These are phyloP conservation scores for Baorangia bicolor DNA, from an alignment of 768 basidiomycete genomes.

Conservation along the genomic window DNA sequence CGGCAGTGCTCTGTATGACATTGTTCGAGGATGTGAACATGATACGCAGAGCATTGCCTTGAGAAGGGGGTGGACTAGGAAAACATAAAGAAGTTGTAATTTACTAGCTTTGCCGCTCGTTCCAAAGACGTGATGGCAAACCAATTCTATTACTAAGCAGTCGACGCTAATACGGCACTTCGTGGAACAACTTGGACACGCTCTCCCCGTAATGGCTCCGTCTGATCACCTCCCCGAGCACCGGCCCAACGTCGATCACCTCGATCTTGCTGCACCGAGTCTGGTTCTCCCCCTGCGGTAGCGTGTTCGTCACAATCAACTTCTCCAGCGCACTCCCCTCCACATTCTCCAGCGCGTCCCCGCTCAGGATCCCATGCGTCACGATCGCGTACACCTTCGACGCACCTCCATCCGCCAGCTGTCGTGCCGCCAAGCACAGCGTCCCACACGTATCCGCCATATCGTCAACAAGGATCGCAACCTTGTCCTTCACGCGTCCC, in stretches of 20 bases:
- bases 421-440: slow-evolving; percentile 85
- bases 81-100: slow-evolving; percentile 9
- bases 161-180: slow-evolving; percentile 72
- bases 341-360: slow-evolving; percentile 77
- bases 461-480: slow-evolving; percentile 95
- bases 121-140: background rate
- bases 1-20: slow-evolving; percentile 27
- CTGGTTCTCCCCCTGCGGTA: slow-evolving; percentile 83
- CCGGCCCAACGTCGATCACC: slow-evolving; percentile 91
- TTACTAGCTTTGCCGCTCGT: background rate
- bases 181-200: slow-evolving; percentile 84
- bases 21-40: slow-evolving; percentile 35
- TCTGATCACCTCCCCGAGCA: slow-evolving; percentile 94
- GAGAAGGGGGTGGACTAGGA: slow-evolving; percentile 17
- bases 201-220: slow-evolving; percentile 97
- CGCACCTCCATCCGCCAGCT: slow-evolving; percentile 88
- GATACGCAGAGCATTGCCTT: slow-evolving; percentile 36
- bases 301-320: slow-evolving; percentile 97
- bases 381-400: slow-evolving; percentile 86
- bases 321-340: slow-evolving; percentile 79
- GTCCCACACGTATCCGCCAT: slow-evolving; percentile 99
- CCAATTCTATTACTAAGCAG: slow-evolving; percentile 15
- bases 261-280: slow-evolving; percentile 75
- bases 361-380: slow-evolving; percentile 94
- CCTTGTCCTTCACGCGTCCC: slow-evolving; percentile 88